These are phyloP conservation scores for Mycena sp. DNA, from an alignment of 1,284 basidiomycete species.

Conservation along the genomic window DNA sequence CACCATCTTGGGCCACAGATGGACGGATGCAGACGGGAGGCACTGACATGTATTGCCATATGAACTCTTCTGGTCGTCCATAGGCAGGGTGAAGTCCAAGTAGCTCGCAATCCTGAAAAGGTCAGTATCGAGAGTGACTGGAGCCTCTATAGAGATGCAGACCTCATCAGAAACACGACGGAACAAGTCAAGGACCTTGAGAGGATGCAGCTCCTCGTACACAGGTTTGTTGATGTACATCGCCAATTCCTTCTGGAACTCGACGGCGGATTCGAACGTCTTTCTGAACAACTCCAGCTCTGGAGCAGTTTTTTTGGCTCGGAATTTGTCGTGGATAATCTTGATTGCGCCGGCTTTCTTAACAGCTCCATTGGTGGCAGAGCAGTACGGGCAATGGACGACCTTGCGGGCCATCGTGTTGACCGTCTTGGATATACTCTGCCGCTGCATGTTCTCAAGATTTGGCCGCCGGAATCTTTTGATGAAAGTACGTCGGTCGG, in stretches of 20 bases:
- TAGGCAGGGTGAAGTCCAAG: slow-evolving; percentile 90
- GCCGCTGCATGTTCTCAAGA: slow-evolving; percentile 94
- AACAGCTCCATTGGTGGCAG: slow-evolving; percentile 93
- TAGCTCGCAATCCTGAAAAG: slow-evolving; percentile 89
- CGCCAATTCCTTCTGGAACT: slow-evolving; percentile 88
- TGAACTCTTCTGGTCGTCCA: slow-evolving; percentile 96
- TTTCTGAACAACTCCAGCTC: slow-evolving; percentile 91
- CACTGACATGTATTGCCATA: slow-evolving; percentile 99
- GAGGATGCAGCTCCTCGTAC: slow-evolving; percentile 94
- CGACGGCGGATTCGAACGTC: slow-evolving; percentile 86
- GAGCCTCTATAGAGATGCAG: neutral
- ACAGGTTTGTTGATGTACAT: slow-evolving; percentile 90
- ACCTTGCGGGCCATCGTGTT: slow-evolving; percentile 91
- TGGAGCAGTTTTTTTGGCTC: slow-evolving; percentile 93
- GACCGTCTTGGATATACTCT: slow-evolving; percentile 88
- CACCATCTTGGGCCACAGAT: slow-evolving; percentile 96
- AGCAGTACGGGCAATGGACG: slow-evolving; percentile 93
- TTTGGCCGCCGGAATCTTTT: slow-evolving; percentile 90
- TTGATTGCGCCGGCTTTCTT: slow-evolving; percentile 96
- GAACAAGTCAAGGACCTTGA: slow-evolving; percentile 95
- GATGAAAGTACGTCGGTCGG: slow-evolving; percentile 86
- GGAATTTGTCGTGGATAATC: slow-evolving; percentile 98
- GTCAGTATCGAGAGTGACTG: neutral
- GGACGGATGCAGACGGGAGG: slow-evolving; percentile 98
- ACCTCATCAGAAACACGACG: slow-evolving; percentile 93